A percentile compares a stretch with the other conserved stretches of the same genome.
Evolutionary conservation across 805 yeast genomes (phyloP).

Genomic region (Candida silvicultrix): DNA sequence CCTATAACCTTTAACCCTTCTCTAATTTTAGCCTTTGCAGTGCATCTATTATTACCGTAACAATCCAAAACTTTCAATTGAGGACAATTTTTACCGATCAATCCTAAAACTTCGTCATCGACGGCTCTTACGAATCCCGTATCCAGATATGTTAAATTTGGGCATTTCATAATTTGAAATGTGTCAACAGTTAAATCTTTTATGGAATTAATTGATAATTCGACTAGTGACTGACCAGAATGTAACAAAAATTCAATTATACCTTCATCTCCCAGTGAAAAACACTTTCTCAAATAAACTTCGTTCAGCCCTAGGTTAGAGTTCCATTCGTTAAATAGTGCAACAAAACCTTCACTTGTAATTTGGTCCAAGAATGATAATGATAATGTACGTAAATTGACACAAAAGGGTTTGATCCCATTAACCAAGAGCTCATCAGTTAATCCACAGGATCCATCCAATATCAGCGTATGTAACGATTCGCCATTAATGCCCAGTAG

Average conservation of each 20-base stretch:
- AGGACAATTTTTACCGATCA: constrained; percentile 52
- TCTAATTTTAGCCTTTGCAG: constrained; percentile 45
- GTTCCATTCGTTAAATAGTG: constrained; percentile 52
- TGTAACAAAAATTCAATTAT: constrained; percentile 56
- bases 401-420: constrained; percentile 55
- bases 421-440: constrained; percentile 57
- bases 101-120: constrained; percentile 60
- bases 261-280: constrained; percentile 56
- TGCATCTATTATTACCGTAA: constrained; percentile 70
- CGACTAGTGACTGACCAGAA: constrained; percentile 58
- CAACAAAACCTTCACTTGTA: constrained; percentile 59
- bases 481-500: constrained; percentile 58
- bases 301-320: constrained; percentile 51
- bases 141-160: constrained; percentile 63
- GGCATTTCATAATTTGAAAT: constrained; percentile 43
- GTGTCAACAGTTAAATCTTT: constrained; percentile 45
- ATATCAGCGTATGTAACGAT: constrained; percentile 45
- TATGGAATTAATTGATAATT: constrained; percentile 71
- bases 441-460: constrained; percentile 70
- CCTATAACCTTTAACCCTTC: constrained; percentile 63
- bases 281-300: constrained; percentile 61
- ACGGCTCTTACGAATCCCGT: constrained; percentile 74
- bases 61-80: constrained; percentile 66
- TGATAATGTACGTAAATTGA: constrained; percentile 50
- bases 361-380: constrained; percentile 55